phyloP scores from a whole-genome alignment of 352 stramenopile genomes.

The Plasmopara halstedii region DNA sequence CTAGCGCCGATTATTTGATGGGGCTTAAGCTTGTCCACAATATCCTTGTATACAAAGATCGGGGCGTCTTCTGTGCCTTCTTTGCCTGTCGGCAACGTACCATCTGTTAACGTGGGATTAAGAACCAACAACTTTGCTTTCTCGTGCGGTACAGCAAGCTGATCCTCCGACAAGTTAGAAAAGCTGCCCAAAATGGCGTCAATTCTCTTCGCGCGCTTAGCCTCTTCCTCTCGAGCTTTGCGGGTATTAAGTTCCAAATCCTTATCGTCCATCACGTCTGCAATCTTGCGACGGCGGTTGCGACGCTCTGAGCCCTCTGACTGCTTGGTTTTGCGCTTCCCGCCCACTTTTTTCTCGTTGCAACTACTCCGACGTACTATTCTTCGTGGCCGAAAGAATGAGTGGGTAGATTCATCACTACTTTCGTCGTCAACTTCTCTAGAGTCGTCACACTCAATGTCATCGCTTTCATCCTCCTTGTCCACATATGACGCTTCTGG shows the following conservation, averaged over 20 bases:
- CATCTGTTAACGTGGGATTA: conserved; percentile 37
- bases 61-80: conserved; percentile 42
- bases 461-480: conserved; percentile 19
- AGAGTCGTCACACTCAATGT: conserved; percentile 14
- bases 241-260: conserved; percentile 60
- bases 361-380: background rate
- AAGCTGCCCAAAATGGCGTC: conserved; percentile 32
- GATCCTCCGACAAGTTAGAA: conserved; percentile 25
- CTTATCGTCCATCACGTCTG: conserved; percentile 54
- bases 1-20: conserved; percentile 69
- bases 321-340: conserved; percentile 18
- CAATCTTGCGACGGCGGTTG: conserved; percentile 56
- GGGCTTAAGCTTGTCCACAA: conserved; percentile 66
- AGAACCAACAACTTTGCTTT: conserved; percentile 44
- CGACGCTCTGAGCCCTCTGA: conserved; percentile 22
- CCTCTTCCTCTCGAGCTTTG: conserved; percentile 54
- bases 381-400: conserved; percentile 6
- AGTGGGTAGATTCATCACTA: background rate
- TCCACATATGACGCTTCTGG: conserved; percentile 5
- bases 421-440: conserved; percentile 5
- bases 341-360: conserved; percentile 5
- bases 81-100: conserved; percentile 28
- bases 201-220: conserved; percentile 32
- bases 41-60: conserved; percentile 54
- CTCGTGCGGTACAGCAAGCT: conserved; percentile 16